Percentiles rank a stretch among this genome's conserved stretches.
phyloP scores from a whole-genome alignment of 495 filamentous ascomycete species.

The Xylaria sp. region DNA sequence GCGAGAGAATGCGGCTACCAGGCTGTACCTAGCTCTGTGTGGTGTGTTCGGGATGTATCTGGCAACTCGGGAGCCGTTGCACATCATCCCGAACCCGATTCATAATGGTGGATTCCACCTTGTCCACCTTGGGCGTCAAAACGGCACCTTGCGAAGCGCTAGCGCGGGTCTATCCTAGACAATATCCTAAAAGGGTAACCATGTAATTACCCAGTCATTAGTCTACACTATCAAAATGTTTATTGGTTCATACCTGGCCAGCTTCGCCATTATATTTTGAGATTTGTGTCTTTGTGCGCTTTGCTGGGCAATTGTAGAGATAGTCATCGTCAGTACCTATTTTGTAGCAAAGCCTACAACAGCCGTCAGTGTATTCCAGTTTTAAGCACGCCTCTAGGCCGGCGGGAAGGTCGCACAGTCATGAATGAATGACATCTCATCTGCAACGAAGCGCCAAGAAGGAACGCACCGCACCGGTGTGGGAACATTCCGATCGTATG shows the following conservation, averaged over 20 bases:
- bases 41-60: neutral
- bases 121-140: conserved; percentile 8
- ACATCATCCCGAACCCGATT: conserved; percentile 2
- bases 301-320: neutral
- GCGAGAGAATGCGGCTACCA: neutral
- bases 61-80: neutral
- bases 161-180: neutral
- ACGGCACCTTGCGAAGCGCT: neutral
- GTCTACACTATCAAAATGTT: too few relatives aligned
- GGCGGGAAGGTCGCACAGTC: neutral
- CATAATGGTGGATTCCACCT: neutral
- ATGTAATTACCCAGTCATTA: too few relatives aligned
- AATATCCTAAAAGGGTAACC: neutral
- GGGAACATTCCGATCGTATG: neutral
- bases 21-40: neutral
- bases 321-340: neutral
- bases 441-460: neutral
- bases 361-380: neutral
- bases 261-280: neutral
- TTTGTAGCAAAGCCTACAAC: neutral
- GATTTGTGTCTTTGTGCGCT: neutral
- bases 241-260: neutral
- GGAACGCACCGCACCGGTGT: neutral
- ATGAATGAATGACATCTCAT: too few relatives aligned
- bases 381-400: too few relatives aligned